A percentile compares a stretch with the other conserved stretches of the same genome.
Conservation (phyloP, 164 flowering plant genomes). For the Vitis amurensis region DNA sequence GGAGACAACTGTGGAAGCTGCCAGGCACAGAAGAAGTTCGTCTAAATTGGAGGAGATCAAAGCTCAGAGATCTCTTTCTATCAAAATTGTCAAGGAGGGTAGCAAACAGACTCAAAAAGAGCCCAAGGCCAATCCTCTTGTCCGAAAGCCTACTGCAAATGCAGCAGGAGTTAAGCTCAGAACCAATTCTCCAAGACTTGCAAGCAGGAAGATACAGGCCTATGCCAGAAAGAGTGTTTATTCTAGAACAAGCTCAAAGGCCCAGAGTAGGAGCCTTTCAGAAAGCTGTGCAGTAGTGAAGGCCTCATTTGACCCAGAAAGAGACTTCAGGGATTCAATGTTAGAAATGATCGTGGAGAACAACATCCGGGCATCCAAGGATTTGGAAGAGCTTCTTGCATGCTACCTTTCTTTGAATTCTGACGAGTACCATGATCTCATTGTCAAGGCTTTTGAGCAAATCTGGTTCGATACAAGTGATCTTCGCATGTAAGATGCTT, state of each 20-base stretch:
- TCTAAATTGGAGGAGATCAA: constrained; percentile 18
- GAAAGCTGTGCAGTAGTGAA: constrained; percentile 40
- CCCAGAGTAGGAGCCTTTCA: constrained; percentile 16
- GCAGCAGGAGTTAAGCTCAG: constrained; percentile 40
- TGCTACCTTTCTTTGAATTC: constrained; percentile 41
- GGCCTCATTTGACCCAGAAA: constrained; percentile 45
- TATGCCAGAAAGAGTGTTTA: constrained; percentile 21
- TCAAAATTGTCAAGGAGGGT: constrained; percentile 26
- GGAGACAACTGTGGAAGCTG: constrained; percentile 8
- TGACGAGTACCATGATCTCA: constrained; percentile 32
- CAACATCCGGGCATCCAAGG: constrained; percentile 34
- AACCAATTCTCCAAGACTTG: constrained; percentile 30
- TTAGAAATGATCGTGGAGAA: constrained; percentile 51
- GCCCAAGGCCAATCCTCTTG: constrained; percentile 13
- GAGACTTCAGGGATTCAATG: constrained; percentile 62
- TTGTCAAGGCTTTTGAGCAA: constrained; percentile 41
- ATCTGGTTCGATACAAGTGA: constrained; percentile 31
- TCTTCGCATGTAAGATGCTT: constrained; percentile 10
- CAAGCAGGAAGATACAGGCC: constrained; percentile 25
- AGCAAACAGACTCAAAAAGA: constrained; percentile 20
- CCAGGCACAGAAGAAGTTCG: constrained; percentile 4
- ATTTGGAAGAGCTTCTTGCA: constrained; percentile 44
- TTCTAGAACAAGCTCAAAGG: not conserved
- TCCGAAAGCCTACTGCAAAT: constrained; percentile 18
- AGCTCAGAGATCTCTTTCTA: constrained; percentile 15